phyloP scores from a whole-genome alignment of 305 asterid species.

The Fraxinus ornus region DNA sequence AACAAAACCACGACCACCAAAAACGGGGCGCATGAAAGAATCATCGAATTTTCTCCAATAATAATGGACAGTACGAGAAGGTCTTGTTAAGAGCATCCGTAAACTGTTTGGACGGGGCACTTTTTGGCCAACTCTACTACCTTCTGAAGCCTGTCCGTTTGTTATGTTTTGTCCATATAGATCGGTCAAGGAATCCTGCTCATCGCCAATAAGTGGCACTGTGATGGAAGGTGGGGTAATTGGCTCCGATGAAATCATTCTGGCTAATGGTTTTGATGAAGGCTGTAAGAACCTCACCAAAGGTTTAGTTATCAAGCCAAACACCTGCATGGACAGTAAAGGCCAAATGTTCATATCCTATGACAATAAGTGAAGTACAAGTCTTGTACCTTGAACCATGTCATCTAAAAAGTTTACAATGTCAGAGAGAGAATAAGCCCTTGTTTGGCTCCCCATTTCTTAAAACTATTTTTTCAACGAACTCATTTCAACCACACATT shows the following conservation, averaged over 20 bases:
- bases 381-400: not conserved
- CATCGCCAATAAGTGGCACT: constrained; percentile 64
- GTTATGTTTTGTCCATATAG: constrained; percentile 27
- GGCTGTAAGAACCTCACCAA: constrained; percentile 61
- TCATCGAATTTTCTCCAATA: constrained; percentile 88
- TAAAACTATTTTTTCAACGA: not conserved
- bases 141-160: constrained; percentile 44
- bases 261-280: constrained; percentile 41
- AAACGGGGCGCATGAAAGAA: constrained; percentile 88
- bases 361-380: not conserved
- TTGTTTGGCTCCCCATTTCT: not conserved
- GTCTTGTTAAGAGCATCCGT: constrained; percentile 74
- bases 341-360: not conserved
- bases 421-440: not conserved
- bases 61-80: constrained; percentile 74
- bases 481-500: not conserved
- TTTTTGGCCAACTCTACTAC: constrained; percentile 27
- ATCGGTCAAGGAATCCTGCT: constrained; percentile 46
- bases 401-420: not conserved
- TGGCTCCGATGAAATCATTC: constrained; percentile 63
- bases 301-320: constrained; percentile 83
- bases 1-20: constrained; percentile 92
- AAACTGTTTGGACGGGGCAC: constrained; percentile 65
- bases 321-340: constrained; percentile 52
- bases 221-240: constrained; percentile 50